Evolutionary conservation across 352 stramenopile species (phyloP), one percentile per base, ranked within the genome.

Genomic region (Phytopythium aichiense): DNA sequence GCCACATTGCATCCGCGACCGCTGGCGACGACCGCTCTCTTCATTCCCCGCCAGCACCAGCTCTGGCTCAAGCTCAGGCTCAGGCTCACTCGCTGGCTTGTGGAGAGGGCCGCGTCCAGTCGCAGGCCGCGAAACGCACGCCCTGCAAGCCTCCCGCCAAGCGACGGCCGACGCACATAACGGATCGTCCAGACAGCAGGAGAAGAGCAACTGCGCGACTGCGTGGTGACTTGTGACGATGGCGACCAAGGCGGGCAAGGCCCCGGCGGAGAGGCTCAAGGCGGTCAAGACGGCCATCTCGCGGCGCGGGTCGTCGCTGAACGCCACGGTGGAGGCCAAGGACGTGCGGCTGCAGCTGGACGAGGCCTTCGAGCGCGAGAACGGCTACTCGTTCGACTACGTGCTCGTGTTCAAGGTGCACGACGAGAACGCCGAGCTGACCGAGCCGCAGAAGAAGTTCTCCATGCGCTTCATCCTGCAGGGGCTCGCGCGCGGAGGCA

Each of bases 341-440:
- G 77, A 88, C 56, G 74, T 89, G 56, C 77, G 80, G 7, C 18
- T 89, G 62, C 68, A 85, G 59, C 63, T 89, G 46, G 80, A 89
- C 61, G 73, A 76, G 45, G 73, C 73, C 37, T 92, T 92, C 35
- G 68, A 86, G 66, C 63, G 60, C 23, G 69, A 83, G 42, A 86
- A 92, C 61, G 80, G 83, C 51, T 90, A 86, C 75, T 88, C 81
- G 66, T 92, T 84, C 71, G 83, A 92, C 79, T 92, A 89, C 52
- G 80, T 81, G 56, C 67, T 92, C 55, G 83, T 92, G 38, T 92
- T 92, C 79, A 84, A 92, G 58, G 80, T 92, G 35, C 80, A 92
- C 69, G 80, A 89, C 56, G 83, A 92, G 64, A 75, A 62, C 50
- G 71, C 71, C 8, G 66, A 81, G 60, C 72, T 92, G 43, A 71